Conservation (phyloP, 2,329 filamentous ascomycete species). For the Fusarium liriodendri region DNA sequence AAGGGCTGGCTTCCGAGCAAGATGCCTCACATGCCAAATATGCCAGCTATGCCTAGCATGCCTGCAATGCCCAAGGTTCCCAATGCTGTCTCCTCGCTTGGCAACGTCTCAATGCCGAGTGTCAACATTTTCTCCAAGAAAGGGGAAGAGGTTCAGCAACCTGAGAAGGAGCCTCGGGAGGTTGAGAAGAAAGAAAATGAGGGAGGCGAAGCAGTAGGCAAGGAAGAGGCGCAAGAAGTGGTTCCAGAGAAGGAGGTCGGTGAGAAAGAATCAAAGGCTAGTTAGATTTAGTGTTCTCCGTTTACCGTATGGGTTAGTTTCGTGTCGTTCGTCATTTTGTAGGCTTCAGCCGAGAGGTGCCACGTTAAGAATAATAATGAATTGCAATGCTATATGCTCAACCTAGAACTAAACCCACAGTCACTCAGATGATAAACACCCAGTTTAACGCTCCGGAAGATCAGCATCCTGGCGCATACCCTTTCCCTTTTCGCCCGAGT, state of each 20-base stretch:
- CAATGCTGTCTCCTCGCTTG: constrained; percentile 44
- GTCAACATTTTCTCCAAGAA: constrained; percentile 48
- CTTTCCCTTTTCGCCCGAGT: background rate
- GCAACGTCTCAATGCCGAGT: constrained; percentile 47
- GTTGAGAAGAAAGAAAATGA: background rate
- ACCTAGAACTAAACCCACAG: background rate
- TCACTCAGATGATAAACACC: background rate
- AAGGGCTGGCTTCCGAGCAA: constrained; percentile 59
- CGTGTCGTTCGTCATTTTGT: background rate
- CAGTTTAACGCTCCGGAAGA: background rate
- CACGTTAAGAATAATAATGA: background rate
- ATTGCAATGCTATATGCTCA: background rate
- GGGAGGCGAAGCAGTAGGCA: background rate
- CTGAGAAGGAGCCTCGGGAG: background rate
- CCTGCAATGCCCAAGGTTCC: constrained; percentile 46
- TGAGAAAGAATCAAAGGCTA: background rate
- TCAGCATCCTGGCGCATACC: background rate
- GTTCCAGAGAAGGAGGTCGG: background rate
- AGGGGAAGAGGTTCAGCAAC: background rate
- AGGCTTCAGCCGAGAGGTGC: background rate
- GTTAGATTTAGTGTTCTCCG: background rate
- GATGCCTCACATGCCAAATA: constrained; percentile 49
- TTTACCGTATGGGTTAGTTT: background rate
- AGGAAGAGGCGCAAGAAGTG: background rate
- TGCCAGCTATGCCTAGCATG: constrained; percentile 48